Percentiles rank a stretch among this genome's conserved stretches.
Evolutionary conservation across 768 basidiomycete species (phyloP).

Genomic region (Russula sp.): DNA sequence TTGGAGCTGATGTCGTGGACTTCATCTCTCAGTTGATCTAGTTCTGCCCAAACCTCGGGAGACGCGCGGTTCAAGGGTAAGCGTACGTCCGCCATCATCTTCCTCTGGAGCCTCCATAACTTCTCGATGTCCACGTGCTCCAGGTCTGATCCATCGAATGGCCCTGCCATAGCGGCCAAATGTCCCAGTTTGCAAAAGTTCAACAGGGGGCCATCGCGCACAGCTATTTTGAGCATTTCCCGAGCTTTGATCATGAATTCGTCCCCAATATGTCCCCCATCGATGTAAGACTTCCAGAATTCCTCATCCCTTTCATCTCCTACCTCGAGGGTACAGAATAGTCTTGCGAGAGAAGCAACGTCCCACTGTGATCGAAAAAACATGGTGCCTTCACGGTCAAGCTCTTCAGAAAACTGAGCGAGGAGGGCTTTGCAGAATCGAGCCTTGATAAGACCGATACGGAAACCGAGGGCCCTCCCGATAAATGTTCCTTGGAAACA

Average conservation of each 20-base stretch:
- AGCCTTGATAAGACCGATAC: background rate
- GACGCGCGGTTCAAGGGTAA: background rate
- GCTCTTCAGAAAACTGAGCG: background rate
- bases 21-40: background rate
- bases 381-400: background rate
- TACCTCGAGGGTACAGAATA: background rate
- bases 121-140: background rate
- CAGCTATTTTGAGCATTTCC: background rate
- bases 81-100: background rate
- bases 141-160: background rate
- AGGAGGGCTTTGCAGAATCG: constrained; percentile 2
- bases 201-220: constrained; percentile 8
- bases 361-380: constrained; percentile 10
- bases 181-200: constrained; percentile 8
- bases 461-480: background rate
- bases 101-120: background rate
- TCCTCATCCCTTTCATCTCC: background rate
- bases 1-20: too few species aligned
- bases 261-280: background rate
- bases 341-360: constrained; percentile 2
- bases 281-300: background rate
- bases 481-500: constrained; percentile 5
- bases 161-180: background rate
- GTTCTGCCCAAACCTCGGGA: background rate
- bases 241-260: background rate